These are phyloP conservation scores for Epicoccum nigrum DNA, from an alignment of 2,329 filamentous ascomycete species.

Conservation along the genomic window DNA sequence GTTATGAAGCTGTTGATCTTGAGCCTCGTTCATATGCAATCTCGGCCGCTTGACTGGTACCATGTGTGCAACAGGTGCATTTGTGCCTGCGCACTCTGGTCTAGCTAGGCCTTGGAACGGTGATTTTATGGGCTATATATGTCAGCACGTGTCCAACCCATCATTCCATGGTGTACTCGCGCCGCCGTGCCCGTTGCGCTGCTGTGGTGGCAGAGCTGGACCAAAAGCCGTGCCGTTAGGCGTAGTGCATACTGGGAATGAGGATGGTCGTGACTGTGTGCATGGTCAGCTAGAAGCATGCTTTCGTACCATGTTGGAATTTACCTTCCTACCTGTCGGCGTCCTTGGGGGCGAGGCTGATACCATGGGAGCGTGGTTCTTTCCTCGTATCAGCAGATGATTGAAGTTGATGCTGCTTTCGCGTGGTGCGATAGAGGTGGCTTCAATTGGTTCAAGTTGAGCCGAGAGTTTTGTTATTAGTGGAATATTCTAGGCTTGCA, in stretches of 20 bases:
- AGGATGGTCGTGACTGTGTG: not conserved
- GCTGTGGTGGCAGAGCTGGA: conserved; percentile 5
- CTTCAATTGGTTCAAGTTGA: too few relatives aligned
- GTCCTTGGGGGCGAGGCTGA: conserved; percentile 3
- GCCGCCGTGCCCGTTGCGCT: conserved; percentile 16
- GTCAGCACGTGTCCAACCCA: not conserved
- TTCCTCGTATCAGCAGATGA: not conserved
- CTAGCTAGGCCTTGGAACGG: conserved; percentile 1
- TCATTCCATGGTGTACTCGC: not conserved
- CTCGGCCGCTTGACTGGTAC: conserved; percentile 11
- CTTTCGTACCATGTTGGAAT: too few relatives aligned
- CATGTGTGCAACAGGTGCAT: not conserved
- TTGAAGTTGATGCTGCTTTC: too few relatives aligned
- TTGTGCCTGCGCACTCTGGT: not conserved
- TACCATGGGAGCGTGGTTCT: conserved; percentile 2
- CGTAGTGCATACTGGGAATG: not conserved
- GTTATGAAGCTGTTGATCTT: not conserved
- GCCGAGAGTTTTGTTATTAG: too few relatives aligned
- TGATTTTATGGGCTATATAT: not conserved
- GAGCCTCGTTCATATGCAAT: conserved; percentile 3
- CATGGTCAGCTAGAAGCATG: not conserved
- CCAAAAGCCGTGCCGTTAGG: not conserved
- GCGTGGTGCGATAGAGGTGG: too few relatives aligned
- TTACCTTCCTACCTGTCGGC: conserved; percentile 18
- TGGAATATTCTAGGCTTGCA: too few relatives aligned